phyloP scores from a whole-genome alignment of 768 basidiomycete species.

The Wakefieldia striispora region DNA sequence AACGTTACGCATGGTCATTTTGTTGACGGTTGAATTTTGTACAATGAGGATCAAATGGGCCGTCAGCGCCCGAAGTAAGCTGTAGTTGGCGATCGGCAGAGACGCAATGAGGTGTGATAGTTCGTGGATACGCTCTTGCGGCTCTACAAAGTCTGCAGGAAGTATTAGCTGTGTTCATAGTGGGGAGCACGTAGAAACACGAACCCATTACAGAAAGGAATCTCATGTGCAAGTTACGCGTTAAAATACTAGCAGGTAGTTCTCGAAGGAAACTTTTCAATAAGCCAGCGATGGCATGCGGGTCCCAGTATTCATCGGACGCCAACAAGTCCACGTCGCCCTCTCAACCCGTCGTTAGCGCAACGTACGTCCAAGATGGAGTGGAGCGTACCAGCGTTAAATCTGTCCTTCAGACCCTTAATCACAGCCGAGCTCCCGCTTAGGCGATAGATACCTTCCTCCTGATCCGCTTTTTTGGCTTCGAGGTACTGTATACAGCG shows the following conservation, averaged over 20 bases:
- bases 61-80: constrained; percentile 87
- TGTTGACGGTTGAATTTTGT: constrained; percentile 85
- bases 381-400: constrained; percentile 71
- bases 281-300: constrained; percentile 94
- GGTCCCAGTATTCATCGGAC: constrained; percentile 94
- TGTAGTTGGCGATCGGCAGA: constrained; percentile 91
- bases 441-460: constrained; percentile 96
- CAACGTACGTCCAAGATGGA: constrained; percentile 2
- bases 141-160: constrained; percentile 76
- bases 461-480: constrained; percentile 89
- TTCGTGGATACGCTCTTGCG: constrained; percentile 85
- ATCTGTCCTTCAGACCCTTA: constrained; percentile 88
- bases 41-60: constrained; percentile 95
- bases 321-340: constrained; percentile 92
- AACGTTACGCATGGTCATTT: constrained; percentile 99
- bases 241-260: constrained; percentile 88
- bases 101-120: constrained; percentile 82
- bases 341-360: constrained; percentile 48
- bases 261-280: constrained; percentile 94
- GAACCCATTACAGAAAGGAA: constrained; percentile 93
- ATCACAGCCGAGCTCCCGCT: constrained; percentile 95
- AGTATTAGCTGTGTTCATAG: constrained; percentile 11
- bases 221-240: constrained; percentile 83
- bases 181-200: constrained; percentile 25
- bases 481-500: constrained; percentile 95